Evolutionary conservation across 2,329 filamentous ascomycete species (phyloP), one percentile per base, ranked within the genome.

Genomic region (Epichloe scottii): DNA sequence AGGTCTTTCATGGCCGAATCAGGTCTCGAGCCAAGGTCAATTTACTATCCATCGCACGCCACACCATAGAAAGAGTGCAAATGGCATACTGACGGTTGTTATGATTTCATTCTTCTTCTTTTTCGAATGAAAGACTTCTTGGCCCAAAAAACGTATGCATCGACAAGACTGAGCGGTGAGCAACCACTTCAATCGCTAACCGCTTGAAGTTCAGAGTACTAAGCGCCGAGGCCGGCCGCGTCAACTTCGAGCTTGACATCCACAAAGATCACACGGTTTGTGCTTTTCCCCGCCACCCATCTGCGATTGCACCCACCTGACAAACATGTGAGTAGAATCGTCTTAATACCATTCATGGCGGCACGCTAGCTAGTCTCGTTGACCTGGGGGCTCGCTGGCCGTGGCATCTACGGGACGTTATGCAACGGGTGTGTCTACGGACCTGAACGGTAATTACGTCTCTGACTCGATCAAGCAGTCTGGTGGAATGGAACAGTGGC

Each of bases 1-100:
- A 85, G 86, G 65, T 90, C 87, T 2, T 96, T 96, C 67, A 81
- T 87, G 71, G 78, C 79, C 57, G 86, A 88, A 56, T 95, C 89
- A 5, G 90, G 90, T 6, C 71, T 97, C 19, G 91, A 96, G 67
- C 89, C 89, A 65, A 86, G 87, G 90, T 95, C 63, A 49, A 35
- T 33, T 21, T 19, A 5, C 39, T 14, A 7, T 21, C 40, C 30
- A 12, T 19, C 19, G 19, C 19, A 38, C 37, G n/a, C n/a, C 37
- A 7, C 12, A 38, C 37, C n/a, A n/a, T n/a, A 30, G 7, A 38
- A 2, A 42, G 3, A 12, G 19, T 21, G 10, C 19, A 38, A 38
- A 42, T 12, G 30, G 21, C 40, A 21, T 21, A 42, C 19, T 42
- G 30, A 30, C 10, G 8, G 7, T 30, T 30, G 3, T 4, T 4